Evolutionary conservation across 768 basidiomycete genomes (phyloP), one percentile per base, ranked within the genome.

Genomic region (Rhodotorula toruloides): DNA sequence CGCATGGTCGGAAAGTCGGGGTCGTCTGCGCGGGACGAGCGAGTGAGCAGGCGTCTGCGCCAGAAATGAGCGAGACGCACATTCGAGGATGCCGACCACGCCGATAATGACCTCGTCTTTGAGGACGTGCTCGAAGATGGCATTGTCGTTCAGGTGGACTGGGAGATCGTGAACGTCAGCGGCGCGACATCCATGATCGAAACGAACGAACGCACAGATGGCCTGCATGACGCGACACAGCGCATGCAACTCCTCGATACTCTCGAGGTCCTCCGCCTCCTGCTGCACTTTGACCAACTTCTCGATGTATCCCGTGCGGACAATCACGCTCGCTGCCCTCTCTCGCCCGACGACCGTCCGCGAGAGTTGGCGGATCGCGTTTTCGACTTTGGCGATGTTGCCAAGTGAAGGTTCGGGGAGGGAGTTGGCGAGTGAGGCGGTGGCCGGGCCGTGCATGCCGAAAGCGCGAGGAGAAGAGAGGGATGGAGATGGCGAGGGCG

Each of bases 1-100:
- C 97, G 97, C 79, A 93, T 86, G n/a, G 80, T 82, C 29, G 94
- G 94, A 76, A 94, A 98, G 72, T 97, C 94, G 69, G 94, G 92
- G 75, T 98, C 94, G 77, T 98, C 93, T 96, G 76, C 44, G 64
- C 32, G 54, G 29, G 66, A 65, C 44, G 70, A 48, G 53, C 61
- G 71, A 39, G 46, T 37, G 14, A 42, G 49, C 22, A 12, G 5
- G 54, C 25, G 32, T 5, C 58, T 32, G 52, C 21, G 12, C 7
- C 25, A 37, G 16, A 16, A 22, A 21, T 4, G 50, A 29, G 39
- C 22, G 29, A 40, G 25, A 79, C 90, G 63, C 69, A 94, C 93
- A 99, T 82, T 99, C 96, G 68, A 99, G 85, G 82, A 98, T 94
- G 52, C 93, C 92, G 47, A 93, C 85, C 54, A 97, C 89, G 54